Conservation (phyloP, 2,329 filamentous ascomycete genomes). For the Fusarium nygamai region DNA sequence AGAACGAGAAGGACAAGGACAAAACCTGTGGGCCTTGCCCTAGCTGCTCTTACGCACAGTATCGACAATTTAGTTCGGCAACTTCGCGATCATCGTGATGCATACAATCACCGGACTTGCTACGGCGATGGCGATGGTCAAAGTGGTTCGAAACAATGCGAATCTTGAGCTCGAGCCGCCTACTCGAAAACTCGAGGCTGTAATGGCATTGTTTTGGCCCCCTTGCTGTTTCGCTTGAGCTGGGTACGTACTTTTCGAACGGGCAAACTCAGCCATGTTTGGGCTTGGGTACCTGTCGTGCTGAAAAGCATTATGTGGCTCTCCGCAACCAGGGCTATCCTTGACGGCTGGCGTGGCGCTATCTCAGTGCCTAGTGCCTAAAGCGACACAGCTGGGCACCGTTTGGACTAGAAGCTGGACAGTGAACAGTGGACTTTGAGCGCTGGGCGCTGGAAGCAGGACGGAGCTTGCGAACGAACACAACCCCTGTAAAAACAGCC, state of each 20-base stretch:
- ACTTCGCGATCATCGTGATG: conserved; percentile 18
- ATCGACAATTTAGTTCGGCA: conserved; percentile 22
- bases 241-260: conserved; percentile 33
- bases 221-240: conserved; percentile 11
- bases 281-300: conserved; percentile 33
- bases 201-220: conserved; percentile 17
- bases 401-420: conserved; percentile 29
- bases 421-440: conserved; percentile 15
- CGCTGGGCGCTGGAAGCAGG: conserved; percentile 40
- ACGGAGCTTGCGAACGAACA: conserved; percentile 37
- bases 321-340: conserved; percentile 37
- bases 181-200: conserved; percentile 13
- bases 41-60: conserved; percentile 39
- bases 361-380: conserved; percentile 31
- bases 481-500: conserved; percentile 38
- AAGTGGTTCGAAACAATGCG: conserved; percentile 21
- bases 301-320: conserved; percentile 39
- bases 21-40: conserved; percentile 40
- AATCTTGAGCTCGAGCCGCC: neutral
- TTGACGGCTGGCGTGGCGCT: conserved; percentile 39
- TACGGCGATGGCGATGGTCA: conserved; percentile 26
- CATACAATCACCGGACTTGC: conserved; percentile 7
- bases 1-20: conserved; percentile 40
- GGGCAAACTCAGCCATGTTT: conserved; percentile 32
- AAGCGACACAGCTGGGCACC: conserved; percentile 30